phyloP scores from a whole-genome alignment of 768 basidiomycete species.

The Mycena latifolia region DNA sequence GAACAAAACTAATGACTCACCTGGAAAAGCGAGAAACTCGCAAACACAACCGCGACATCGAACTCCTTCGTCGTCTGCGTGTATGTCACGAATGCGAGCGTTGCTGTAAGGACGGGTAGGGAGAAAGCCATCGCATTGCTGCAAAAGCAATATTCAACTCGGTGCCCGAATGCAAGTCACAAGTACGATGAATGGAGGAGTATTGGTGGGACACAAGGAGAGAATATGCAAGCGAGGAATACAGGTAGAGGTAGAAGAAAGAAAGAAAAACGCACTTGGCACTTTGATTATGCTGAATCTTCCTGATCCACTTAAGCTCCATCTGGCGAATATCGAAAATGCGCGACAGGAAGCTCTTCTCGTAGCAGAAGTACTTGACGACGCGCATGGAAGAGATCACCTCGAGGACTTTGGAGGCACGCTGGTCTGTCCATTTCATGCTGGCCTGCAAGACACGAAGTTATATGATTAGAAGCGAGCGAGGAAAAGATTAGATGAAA shows the following conservation, averaged over 20 bases:
- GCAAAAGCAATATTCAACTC: too few species aligned
- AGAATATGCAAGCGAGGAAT: too few species aligned
- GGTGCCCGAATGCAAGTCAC: too few species aligned
- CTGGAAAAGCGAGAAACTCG: conserved; percentile 55
- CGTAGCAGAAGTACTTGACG: conserved; percentile 83
- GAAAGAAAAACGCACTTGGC: conserved; percentile 60
- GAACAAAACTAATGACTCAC: too few species aligned
- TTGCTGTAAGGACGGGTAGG: conserved; percentile 73
- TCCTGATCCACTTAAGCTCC: conserved; percentile 67
- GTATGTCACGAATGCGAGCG: conserved; percentile 78
- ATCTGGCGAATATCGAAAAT: conserved; percentile 61
- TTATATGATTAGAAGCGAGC: too few species aligned
- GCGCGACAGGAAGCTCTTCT: conserved; percentile 71
- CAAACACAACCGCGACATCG: conserved; percentile 76
- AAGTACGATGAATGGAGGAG: too few species aligned
- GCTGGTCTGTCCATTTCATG: conserved; percentile 71
- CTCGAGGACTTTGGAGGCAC: conserved; percentile 67
- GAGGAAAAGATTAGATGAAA: too few species aligned
- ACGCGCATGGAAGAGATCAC: conserved; percentile 68
- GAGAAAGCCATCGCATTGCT: conserved; percentile 69
- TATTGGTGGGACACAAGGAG: too few species aligned
- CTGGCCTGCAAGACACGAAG: conserved; percentile 64
- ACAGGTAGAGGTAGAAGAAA: too few species aligned
- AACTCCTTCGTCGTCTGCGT: conserved; percentile 64
- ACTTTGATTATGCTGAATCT: conserved; percentile 70